Evolutionary conservation across 148 eudicot species (phyloP), one percentile per base, ranked within the genome.

Genomic region (Rhododendron ferrugineum): DNA sequence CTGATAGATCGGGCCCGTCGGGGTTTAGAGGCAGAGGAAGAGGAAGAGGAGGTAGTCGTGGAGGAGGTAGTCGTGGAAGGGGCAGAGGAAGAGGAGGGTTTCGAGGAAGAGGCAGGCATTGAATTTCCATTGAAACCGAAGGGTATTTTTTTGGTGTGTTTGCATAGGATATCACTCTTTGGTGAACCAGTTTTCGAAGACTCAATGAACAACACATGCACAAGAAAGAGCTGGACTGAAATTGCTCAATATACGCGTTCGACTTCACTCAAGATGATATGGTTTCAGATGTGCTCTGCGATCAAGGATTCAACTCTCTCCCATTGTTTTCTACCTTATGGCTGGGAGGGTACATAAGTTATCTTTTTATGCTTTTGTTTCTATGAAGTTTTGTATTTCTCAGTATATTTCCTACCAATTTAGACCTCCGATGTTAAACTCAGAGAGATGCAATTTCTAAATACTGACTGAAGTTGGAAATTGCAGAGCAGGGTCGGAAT

Each of bases 21-120:
- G 86, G 90, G 36, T 88, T 80, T 56, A 88, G 91, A 83, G 97
- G 94, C 18, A 83, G 95, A 8, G 93, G 94, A 14, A 68, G 91
- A 44, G 90, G 95, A 5, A 20, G 60, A 54, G 60, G 58, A 46
- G 89, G 95, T 18, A 46, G 92, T n/a, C 73, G 92, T 30, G 87
- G 91, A 62, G 56, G 88, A 2, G 78, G 89, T 7, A 85, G 92
- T 1, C 80, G 92, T 82, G 92, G 95, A 46, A 78, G 91, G 56
- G 91, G 91, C 22, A 73, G 95, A 85, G 93, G 93, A 13, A 68
- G 91, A 42, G 90, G 93, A 3, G 74, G 89, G 22, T 85, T 91
- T 1, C 81, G 91, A 78, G 92, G 95, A 40, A 78, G 92, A 87
- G 92, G 94, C 30, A 82, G 92, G 34, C 54, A 84, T 32, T 89